Conservation (phyloP, 2,329 filamentous ascomycete genomes). For the Sclerotiophoma versabilis region DNA sequence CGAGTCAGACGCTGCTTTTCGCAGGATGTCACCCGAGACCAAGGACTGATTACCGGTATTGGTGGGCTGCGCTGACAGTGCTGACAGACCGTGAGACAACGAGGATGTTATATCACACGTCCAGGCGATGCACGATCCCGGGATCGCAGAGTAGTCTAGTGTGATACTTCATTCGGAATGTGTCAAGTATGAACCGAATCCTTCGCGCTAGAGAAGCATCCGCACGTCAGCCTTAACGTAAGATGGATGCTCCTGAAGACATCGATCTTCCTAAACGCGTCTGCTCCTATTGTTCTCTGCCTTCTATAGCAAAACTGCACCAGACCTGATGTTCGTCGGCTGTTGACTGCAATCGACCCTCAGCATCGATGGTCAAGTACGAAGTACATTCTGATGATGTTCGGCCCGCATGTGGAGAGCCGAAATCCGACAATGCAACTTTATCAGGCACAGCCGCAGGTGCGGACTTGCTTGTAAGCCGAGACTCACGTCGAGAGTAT, state of each 20-base stretch:
- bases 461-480: no score
- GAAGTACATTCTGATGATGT: neutral
- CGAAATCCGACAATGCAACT: neutral
- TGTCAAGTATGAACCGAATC: neutral
- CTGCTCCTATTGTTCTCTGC: neutral
- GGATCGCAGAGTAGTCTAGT: neutral
- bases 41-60: neutral
- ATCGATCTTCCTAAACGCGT: neutral
- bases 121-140: neutral
- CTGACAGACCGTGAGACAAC: neutral
- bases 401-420: neutral
- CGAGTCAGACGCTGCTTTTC: no score
- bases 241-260: neutral
- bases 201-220: neutral
- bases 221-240: neutral
- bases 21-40: neutral
- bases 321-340: no score
- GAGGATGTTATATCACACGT: neutral
- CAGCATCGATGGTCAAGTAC: neutral
- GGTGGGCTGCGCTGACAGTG: neutral
- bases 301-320: neutral
- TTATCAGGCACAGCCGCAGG: neutral
- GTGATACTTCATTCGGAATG: neutral
- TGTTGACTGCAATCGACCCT: neutral
- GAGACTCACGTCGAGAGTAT: no score